These are phyloP conservation scores for Ustanciosporium gigantosporum DNA, from an alignment of 1,284 basidiomycete genomes.

Conservation along the genomic window DNA sequence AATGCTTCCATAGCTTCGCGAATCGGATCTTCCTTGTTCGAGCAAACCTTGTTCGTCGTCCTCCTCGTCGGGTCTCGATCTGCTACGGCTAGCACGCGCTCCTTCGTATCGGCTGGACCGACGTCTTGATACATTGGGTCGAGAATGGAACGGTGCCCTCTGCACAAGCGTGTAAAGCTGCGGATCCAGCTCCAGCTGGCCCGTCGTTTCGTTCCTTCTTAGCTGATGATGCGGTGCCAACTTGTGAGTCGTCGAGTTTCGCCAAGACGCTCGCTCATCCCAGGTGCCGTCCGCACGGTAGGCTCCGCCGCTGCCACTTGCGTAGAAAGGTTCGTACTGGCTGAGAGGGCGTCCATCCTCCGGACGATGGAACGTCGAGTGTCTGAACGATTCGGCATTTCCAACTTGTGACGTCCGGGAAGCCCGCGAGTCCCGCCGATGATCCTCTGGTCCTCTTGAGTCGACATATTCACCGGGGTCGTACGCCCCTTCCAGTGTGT, in stretches of 20 bases:
- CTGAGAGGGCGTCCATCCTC: too few species aligned
- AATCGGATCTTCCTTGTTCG: slow-evolving; percentile 17
- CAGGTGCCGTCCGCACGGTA: slow-evolving; percentile 30
- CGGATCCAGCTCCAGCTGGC: slow-evolving; percentile 26
- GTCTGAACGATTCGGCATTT: slow-evolving; percentile 15
- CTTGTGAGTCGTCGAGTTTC: slow-evolving; percentile 43
- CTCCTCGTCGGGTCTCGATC: not conserved
- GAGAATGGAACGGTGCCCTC: slow-evolving; percentile 9
- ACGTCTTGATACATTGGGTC: slow-evolving; percentile 1
- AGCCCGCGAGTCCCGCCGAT: too few species aligned
- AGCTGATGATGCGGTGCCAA: slow-evolving; percentile 40
- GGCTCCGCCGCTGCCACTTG: slow-evolving; percentile 9
- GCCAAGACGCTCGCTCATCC: slow-evolving; percentile 40
- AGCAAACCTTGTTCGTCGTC: slow-evolving; percentile 23
- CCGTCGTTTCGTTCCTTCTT: slow-evolving; percentile 23
- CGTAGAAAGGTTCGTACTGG: slow-evolving; percentile 5
- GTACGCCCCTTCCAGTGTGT: too few species aligned
- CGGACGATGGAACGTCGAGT: slow-evolving; percentile 26
- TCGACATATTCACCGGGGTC: slow-evolving; percentile 25
- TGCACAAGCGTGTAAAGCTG: slow-evolving; percentile 27
- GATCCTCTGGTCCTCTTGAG: too few species aligned
- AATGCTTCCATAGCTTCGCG: slow-evolving; percentile 11
- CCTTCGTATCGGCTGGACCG: not conserved
- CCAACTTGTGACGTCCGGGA: slow-evolving; percentile 3
- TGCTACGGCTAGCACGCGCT: not conserved